Conservation (phyloP, 2,329 filamentous ascomycete genomes). For the Ascochyta viciae-villosae region DNA sequence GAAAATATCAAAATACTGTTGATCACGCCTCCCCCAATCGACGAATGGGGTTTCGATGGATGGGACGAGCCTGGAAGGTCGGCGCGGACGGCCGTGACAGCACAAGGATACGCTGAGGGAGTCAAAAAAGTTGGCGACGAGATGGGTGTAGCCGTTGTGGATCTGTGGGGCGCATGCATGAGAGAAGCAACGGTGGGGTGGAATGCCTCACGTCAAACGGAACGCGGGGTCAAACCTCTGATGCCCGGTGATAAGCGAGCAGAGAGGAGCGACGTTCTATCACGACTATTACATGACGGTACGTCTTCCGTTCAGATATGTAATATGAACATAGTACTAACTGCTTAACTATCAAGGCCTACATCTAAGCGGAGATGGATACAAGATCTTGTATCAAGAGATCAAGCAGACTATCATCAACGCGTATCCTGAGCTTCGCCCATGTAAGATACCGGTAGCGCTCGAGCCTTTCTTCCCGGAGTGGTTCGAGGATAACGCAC, state of each 20-base stretch:
- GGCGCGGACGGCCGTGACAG: constrained; percentile 16
- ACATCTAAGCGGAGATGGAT: constrained; percentile 15
- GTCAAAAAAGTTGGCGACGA: constrained; percentile 5
- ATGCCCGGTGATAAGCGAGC: constrained; percentile 12
- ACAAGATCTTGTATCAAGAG: constrained; percentile 6
- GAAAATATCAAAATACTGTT: constrained; percentile 4
- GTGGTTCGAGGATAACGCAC: constrained; percentile 11
- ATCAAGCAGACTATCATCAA: constrained; percentile 10
- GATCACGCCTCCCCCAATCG: constrained; percentile 9
- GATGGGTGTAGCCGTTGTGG: constrained; percentile 2
- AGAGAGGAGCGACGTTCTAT: constrained; percentile 6
- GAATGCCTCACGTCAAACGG: neutral
- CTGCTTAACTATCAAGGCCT: neutral
- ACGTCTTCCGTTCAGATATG: neutral
- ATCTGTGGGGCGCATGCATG: constrained; percentile 19
- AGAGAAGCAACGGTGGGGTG: constrained; percentile 5
- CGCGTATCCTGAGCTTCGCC: constrained; percentile 9
- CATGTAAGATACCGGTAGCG: constrained; percentile 13
- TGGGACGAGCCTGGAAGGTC: constrained; percentile 20
- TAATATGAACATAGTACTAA: neutral
- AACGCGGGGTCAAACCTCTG: constrained; percentile 9
- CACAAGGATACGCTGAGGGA: constrained; percentile 10
- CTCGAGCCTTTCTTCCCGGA: constrained; percentile 18
- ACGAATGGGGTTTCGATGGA: constrained; percentile 11
- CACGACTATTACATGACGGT: constrained; percentile 14